Percentiles rank a stretch among this genome's conserved stretches.
phyloP scores from a whole-genome alignment of 2,329 filamentous ascomycete species.

The Cladosporium velox region DNA sequence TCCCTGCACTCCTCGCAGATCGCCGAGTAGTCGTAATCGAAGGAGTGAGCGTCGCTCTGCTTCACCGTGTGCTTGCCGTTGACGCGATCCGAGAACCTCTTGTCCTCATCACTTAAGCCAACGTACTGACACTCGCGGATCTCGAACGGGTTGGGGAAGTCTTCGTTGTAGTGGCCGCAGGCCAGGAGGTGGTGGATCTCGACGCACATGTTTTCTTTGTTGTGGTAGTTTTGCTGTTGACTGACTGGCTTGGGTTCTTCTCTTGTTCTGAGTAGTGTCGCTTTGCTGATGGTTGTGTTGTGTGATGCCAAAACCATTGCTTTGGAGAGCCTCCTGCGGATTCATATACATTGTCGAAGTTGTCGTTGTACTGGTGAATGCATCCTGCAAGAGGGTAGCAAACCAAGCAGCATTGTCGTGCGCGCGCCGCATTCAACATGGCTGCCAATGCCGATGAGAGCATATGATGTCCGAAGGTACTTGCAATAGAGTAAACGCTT shows the following conservation, averaged over 20 bases:
- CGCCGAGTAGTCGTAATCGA: not conserved
- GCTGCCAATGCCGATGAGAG: not conserved
- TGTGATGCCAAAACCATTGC: not conserved
- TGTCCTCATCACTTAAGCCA: not conserved
- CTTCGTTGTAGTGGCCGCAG: slow-evolving; percentile 6
- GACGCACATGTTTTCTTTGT: slow-evolving; percentile 1
- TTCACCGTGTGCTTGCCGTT: slow-evolving; percentile 1
- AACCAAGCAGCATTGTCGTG: not conserved
- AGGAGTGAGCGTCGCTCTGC: not conserved
- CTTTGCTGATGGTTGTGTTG: not conserved
- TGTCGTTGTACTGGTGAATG: not conserved
- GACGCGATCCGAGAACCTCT: slow-evolving; percentile 2
- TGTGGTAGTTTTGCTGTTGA: not conserved
- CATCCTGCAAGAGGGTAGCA: not conserved
- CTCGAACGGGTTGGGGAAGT: not conserved
- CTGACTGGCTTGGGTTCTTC: not conserved
- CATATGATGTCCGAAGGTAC: not conserved
- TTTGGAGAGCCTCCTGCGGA: not conserved
- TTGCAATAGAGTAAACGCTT: not conserved
- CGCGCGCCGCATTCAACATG: not conserved
- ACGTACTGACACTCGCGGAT: not conserved
- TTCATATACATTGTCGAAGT: not conserved
- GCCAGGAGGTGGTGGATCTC: slow-evolving; percentile 8
- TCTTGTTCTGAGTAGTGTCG: not conserved
- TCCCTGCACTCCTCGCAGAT: slow-evolving; percentile 15